Evolutionary conservation across 306 rosid species (phyloP), one percentile per base, ranked within the genome.

Genomic region (Crotalaria pallida): DNA sequence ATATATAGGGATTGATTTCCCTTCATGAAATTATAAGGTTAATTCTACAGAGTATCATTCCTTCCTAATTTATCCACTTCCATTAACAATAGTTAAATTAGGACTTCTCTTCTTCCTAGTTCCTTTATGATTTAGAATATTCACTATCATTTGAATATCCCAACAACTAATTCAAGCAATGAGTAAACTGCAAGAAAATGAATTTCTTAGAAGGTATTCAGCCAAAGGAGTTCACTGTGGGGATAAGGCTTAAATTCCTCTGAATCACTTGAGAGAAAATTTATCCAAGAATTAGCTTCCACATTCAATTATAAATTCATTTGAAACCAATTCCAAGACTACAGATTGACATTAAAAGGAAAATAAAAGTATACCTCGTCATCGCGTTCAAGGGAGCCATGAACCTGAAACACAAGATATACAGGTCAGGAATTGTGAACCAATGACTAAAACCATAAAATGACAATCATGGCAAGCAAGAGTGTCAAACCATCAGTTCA

Each of bases 361-460:
- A 75, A 76, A 43, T 52, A 31, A 10, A 74, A 71, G 12, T 57
- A 72, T 84, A 94, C 99, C 99, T 95, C 97, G 15, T 91, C 99
- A 74, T 87, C 99, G 51, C 95, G 89, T 83, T 95, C 99, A 58
- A 91, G 92, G n/a, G 99, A 83, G 59, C 96, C 92, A 27, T 89
- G 97, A 74, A 72, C 97, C 99, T 95, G 92, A 74, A 87, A 85
- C 49, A 65, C 45, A 65, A 7, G 11, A 58, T 74, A 65, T 24
- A 16, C 24, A 34, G 58, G 55, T 71, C 67, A 78, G 57, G 19
- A 63, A 45, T 71, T 43, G 65, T 48, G 16, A 66, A 49, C 51
- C 11, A 21, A 31, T 44, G 12, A 56, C 24, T 16, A 67, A 33
- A 51, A 13, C 57, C 24, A 72, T 11, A 23, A 22, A 51, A 55